Evolutionary conservation across 768 basidiomycete species (phyloP).

Genomic region (Termitomyces titanicus): DNA sequence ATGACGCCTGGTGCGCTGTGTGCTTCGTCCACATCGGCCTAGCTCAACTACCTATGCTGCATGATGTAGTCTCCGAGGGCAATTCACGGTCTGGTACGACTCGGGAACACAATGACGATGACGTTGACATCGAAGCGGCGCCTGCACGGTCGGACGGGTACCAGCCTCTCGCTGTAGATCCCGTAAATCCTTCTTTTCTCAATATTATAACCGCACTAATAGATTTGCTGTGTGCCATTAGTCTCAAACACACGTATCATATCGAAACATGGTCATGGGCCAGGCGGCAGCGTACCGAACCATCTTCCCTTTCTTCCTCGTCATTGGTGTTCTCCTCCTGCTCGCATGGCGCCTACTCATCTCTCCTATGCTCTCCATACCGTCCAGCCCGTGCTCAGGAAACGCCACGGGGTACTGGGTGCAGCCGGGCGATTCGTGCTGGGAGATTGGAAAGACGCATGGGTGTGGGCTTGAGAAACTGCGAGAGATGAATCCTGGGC

Average conservation of each 20-base stretch:
- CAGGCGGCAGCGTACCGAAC: constrained; percentile 43
- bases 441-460: constrained; percentile 51
- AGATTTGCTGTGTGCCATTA: constrained; percentile 8
- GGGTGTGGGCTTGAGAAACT: constrained; percentile 51
- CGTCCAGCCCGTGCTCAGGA: constrained; percentile 32
- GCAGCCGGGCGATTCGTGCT: constrained; percentile 61
- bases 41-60: background rate
- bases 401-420: constrained; percentile 44
- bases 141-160: constrained; percentile 53
- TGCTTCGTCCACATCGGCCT: background rate
- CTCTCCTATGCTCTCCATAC: constrained; percentile 35
- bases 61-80: constrained; percentile 15
- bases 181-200: constrained; percentile 32
- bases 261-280: constrained; percentile 23
- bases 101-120: constrained; percentile 33
- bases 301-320: constrained; percentile 70
- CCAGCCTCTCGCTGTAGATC: constrained; percentile 46
- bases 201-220: background rate
- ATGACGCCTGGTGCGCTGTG: constrained; percentile 27
- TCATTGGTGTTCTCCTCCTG: constrained; percentile 58
- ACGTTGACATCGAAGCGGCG: constrained; percentile 59
- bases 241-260: constrained; percentile 24
- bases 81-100: constrained; percentile 5
- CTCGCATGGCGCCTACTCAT: constrained; percentile 60
- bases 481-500: constrained; percentile 45